A percentile compares a stretch with the other conserved stretches of the same genome.
phyloP scores from a whole-genome alignment of 164 flowering plant species.

The Macadamia tetraphylla region DNA sequence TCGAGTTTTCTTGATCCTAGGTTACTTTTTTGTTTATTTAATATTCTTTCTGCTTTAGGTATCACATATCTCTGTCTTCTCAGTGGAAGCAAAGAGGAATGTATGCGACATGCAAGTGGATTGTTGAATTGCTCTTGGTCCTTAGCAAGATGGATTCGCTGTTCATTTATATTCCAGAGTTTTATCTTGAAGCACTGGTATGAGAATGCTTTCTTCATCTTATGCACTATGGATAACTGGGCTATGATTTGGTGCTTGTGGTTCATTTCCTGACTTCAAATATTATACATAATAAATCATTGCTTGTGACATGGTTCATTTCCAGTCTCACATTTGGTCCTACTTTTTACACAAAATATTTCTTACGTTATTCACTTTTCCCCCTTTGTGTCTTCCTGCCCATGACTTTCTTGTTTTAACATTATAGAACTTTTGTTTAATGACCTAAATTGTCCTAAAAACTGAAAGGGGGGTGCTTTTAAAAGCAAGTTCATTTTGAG shows the following conservation, averaged over 20 bases:
- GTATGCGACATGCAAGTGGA: slow-evolving; percentile 94
- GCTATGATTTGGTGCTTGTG: neutral
- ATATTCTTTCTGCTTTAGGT: slow-evolving; percentile 41
- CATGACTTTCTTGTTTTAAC: no score
- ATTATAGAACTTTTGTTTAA: no score
- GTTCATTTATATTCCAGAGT: slow-evolving; percentile 75
- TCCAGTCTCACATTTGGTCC: neutral
- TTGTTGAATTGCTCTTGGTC: slow-evolving; percentile 74
- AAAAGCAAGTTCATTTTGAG: no score
- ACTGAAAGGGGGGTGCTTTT: no score
- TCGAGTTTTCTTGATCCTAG: neutral
- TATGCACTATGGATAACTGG: neutral
- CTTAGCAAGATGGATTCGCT: slow-evolving; percentile 72
- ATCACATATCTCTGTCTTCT: slow-evolving; percentile 61
- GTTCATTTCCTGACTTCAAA: neutral
- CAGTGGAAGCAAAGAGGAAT: slow-evolving; percentile 97
- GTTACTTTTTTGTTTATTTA: neutral
- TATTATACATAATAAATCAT: neutral
- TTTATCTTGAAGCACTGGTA: slow-evolving; percentile 87
- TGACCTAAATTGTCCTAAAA: no score
- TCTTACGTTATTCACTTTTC: no score
- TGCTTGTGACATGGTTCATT: neutral
- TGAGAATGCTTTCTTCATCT: slow-evolving; percentile 1
- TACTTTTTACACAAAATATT: neutral
- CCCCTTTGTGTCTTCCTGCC: neutral